Percentiles rank a stretch among this genome's conserved stretches.
Conservation (phyloP, 208 protist species). For the Acanthamoeba culbertsoni region DNA sequence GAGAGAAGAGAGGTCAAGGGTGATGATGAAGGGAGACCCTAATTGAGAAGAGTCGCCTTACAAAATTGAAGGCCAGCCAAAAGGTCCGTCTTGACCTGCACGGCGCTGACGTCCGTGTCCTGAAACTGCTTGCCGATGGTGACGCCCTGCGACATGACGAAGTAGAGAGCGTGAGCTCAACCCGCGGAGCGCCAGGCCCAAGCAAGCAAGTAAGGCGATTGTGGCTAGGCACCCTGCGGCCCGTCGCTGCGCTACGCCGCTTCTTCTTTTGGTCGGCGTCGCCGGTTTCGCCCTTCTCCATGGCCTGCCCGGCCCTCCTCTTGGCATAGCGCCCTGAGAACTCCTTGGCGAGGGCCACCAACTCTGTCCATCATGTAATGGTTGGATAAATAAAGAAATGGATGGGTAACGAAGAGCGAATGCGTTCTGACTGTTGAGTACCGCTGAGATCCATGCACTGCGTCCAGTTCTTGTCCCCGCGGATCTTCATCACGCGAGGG, state of each 20-base stretch:
- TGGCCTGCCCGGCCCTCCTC: neutral
- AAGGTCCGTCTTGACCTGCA: neutral
- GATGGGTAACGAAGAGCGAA: neutral
- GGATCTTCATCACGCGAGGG: slow-evolving; percentile 71
- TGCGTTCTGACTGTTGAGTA: neutral
- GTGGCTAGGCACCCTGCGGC: neutral
- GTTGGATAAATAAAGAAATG: neutral
- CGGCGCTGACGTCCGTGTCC: slow-evolving; percentile 66
- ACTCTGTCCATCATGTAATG: neutral
- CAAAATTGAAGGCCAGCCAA: slow-evolving; percentile 70
- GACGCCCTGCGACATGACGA: neutral
- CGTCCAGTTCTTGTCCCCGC: slow-evolving; percentile 69
- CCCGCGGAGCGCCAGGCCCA: neutral
- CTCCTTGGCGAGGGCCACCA: slow-evolving; percentile 7
- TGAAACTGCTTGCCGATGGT: slow-evolving; percentile 58
- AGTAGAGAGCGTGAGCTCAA: neutral
- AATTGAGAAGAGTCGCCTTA: no score
- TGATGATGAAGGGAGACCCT: no score
- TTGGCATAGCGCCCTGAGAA: slow-evolving; percentile 71
- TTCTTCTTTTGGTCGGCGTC: slow-evolving; percentile 50
- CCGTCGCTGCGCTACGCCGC: neutral
- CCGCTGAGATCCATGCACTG: slow-evolving; percentile 64
- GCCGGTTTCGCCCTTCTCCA: neutral
- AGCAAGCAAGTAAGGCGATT: neutral
- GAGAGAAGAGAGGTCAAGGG: neutral